Percentiles rank a stretch among this genome's conserved stretches.
Evolutionary conservation across 192 early-diverging fungal genomes (phyloP).

Genomic region (Linnemannia schmuckeri): DNA sequence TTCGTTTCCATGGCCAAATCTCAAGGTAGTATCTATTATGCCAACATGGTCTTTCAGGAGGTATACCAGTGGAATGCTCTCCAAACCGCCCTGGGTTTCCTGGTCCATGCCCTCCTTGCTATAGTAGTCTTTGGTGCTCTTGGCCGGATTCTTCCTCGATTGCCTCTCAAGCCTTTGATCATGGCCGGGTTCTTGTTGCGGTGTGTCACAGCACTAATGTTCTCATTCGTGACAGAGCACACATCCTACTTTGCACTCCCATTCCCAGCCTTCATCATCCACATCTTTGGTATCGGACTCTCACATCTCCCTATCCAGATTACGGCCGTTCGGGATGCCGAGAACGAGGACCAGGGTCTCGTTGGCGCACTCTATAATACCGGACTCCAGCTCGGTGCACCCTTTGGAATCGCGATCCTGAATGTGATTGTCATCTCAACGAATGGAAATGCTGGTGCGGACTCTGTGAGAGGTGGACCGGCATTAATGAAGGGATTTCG

Average conservation of each 20-base stretch:
- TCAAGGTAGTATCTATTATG: conserved; percentile 51
- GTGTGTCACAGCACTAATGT: conserved; percentile 29
- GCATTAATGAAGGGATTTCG: conserved; percentile 38
- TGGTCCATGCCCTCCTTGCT: conserved; percentile 54
- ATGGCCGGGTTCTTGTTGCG: conserved; percentile 26
- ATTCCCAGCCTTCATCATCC: conserved; percentile 43
- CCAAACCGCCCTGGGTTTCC: conserved; percentile 58
- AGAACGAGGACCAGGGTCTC: conserved; percentile 35
- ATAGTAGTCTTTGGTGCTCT: conserved; percentile 41
- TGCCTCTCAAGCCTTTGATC: conserved; percentile 30
- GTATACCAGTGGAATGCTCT: conserved; percentile 54
- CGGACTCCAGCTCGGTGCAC: conserved; percentile 44
- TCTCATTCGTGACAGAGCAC: conserved; percentile 34
- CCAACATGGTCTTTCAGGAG: conserved; percentile 62
- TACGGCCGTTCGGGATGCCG: conserved; percentile 41
- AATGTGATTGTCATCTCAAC: conserved; percentile 43
- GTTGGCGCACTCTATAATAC: no score
- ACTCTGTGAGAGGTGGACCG: conserved; percentile 15
- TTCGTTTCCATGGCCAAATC: conserved; percentile 50
- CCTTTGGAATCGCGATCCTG: conserved; percentile 48
- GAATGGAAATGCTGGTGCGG: conserved; percentile 11
- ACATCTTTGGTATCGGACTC: conserved; percentile 10
- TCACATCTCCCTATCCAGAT: conserved; percentile 32
- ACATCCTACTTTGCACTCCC: conserved; percentile 30
- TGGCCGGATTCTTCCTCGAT: conserved; percentile 52